These are phyloP conservation scores for Nadsonia commutata DNA, from an alignment of 1,139 yeast genomes.

Conservation along the genomic window DNA sequence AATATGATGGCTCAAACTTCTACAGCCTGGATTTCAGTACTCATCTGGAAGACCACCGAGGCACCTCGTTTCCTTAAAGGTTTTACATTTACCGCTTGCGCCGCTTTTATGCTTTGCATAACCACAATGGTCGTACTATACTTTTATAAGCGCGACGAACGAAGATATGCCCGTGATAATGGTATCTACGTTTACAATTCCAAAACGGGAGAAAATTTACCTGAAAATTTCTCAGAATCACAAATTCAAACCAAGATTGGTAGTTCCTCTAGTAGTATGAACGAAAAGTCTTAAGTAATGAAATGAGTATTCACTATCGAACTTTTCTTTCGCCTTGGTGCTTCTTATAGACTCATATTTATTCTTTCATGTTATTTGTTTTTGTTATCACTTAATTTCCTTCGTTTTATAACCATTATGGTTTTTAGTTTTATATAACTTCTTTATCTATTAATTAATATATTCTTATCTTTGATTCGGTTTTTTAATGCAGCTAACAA, in stretches of 20 bases:
- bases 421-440: too few relatives aligned
- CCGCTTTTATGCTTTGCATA: constrained; percentile 34
- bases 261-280: background rate
- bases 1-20: constrained; percentile 26
- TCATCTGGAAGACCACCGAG: constrained; percentile 40
- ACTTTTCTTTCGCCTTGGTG: too few relatives aligned
- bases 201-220: constrained; percentile 4
- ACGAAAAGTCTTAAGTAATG: background rate
- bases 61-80: constrained; percentile 39
- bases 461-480: too few relatives aligned
- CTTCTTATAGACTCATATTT: too few relatives aligned
- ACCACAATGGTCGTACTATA: constrained; percentile 44
- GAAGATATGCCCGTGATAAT: constrained; percentile 33
- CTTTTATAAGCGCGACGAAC: constrained; percentile 45
- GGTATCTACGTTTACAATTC: constrained; percentile 39
- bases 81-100: constrained; percentile 36
- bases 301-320: too few relatives aligned
- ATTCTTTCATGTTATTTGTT: too few relatives aligned
- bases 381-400: too few relatives aligned
- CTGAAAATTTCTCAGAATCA: constrained; percentile 6
- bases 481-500: too few relatives aligned
- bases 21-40: constrained; percentile 13
- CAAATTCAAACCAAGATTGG: constrained; percentile 12
- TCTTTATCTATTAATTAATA: too few relatives aligned
- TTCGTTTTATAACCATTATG: too few relatives aligned